A percentile compares a stretch with the other conserved stretches of the same genome.
phyloP scores from a whole-genome alignment of 805 yeast genomes.

The Hanseniaspora meyeri region DNA sequence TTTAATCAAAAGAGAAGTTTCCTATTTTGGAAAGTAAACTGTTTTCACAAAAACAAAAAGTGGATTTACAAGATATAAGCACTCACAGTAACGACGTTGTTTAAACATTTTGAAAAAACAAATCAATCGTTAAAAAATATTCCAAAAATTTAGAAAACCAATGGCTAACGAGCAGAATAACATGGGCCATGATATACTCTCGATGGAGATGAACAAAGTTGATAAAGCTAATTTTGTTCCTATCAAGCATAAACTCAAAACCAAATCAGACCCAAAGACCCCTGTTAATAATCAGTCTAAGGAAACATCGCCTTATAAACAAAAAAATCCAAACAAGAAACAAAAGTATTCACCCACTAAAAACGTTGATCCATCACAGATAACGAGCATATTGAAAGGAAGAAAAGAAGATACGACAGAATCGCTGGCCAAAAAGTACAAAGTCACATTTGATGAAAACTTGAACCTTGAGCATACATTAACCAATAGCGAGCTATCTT shows the following conservation, averaged over 20 bases:
- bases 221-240: background rate
- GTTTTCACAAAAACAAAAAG: background rate
- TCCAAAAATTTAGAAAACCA: background rate
- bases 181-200: background rate
- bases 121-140: background rate
- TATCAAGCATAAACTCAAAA: background rate
- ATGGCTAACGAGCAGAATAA: background rate
- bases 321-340: background rate
- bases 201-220: background rate
- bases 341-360: background rate
- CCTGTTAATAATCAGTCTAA: background rate
- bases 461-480: conserved; percentile 5
- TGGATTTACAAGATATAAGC: background rate
- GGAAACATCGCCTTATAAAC: background rate
- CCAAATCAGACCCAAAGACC: background rate
- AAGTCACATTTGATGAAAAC: conserved; percentile 8
- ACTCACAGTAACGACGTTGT: background rate
- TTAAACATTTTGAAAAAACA: background rate
- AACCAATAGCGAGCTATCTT: conserved; percentile 4
- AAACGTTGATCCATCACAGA: background rate
- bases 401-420: background rate
- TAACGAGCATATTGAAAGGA: conserved; percentile 1
- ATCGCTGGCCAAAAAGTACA: background rate
- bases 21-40: background rate
- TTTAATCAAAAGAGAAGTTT: background rate